Evolutionary conservation across 2,329 filamentous ascomycete species (phyloP), one percentile per base, ranked within the genome.

Genomic region (Orbilia javanica): DNA sequence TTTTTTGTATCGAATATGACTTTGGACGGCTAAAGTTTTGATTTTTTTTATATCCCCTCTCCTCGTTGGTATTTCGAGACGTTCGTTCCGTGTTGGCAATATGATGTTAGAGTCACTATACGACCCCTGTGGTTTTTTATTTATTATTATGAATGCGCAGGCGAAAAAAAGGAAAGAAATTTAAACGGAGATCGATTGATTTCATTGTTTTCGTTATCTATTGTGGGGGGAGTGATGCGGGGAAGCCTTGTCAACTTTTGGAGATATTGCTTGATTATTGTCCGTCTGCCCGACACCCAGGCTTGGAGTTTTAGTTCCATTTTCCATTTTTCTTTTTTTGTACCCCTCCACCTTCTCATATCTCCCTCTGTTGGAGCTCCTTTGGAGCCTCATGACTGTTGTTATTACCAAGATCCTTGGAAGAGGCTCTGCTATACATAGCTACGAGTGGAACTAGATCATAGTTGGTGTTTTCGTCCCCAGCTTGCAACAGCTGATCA

Each of bases 1-100:
- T 55, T 20, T 31, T 66, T 34, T 46, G 31, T 48, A 50, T 66
- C 39, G 52, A 20, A 31, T 55, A 42, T 22, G 63, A 53, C 48
- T 46, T 36, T 22, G 60, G 25, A 25, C n/a, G 50, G 60, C n/a
- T 18, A n/a, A n/a, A n/a, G n/a, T n/a, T n/a, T n/a, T n/a, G n/a
- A n/a, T 55, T 34, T 29, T 42, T 44, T 68, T 29, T 25, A 46
- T 44, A 6, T 68, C 25, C 8, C 15, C 34, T 34, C 25, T 22
- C 36, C 4, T 39, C 36, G 2, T 13, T 4, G 18, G 62, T 52
- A 15, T 39, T 39, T 39, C 36, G 11, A 39, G 11, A 39, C 62
- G 20, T 60, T 60, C 55, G 3, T 60, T 60, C 20, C 42, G 18
- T 13, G 34, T 13, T n/a, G 34, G 55, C 31, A 60, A 60, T 42